Conservation (phyloP, 352 stramenopile genomes). For the Phytophthora syringae region DNA sequence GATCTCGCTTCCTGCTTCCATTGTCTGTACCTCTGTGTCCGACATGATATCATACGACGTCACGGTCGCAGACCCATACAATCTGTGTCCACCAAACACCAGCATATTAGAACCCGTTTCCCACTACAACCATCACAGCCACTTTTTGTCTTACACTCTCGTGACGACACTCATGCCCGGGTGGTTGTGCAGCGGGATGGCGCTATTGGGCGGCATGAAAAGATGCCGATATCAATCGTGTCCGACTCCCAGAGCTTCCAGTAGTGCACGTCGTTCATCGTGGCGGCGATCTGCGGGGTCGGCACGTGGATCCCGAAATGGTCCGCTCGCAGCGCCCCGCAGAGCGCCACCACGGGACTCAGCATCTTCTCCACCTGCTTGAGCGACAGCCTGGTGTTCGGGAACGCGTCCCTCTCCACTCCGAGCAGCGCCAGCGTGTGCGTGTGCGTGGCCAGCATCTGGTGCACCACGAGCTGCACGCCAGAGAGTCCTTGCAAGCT, state of each 20-base stretch:
- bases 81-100: slow-evolving; percentile 35
- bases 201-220: slow-evolving; percentile 83
- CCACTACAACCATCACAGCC: background rate
- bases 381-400: slow-evolving; percentile 73
- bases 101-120: slow-evolving; percentile 7
- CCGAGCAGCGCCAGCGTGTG: slow-evolving; percentile 59
- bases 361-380: slow-evolving; percentile 78
- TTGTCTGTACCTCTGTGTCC: slow-evolving; percentile 40
- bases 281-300: slow-evolving; percentile 64
- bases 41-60: slow-evolving; percentile 78
- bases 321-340: slow-evolving; percentile 56
- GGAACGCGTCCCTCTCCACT: slow-evolving; percentile 58
- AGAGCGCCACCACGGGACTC: slow-evolving; percentile 61
- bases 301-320: slow-evolving; percentile 82
- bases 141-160: slow-evolving; percentile 82
- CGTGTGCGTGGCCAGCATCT: slow-evolving; percentile 69
- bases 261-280: slow-evolving; percentile 85
- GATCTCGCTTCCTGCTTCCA: slow-evolving; percentile 41
- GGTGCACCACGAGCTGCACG: slow-evolving; percentile 75
- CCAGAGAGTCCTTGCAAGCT: slow-evolving; percentile 60
- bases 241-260: slow-evolving; percentile 89
- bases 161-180: slow-evolving; percentile 87
- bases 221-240: slow-evolving; percentile 86
- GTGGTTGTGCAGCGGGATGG: slow-evolving; percentile 85
- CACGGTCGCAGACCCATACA: slow-evolving; percentile 78